Conservation (phyloP, 2,329 filamentous ascomycete species). For the Fonsecaea nubica region DNA sequence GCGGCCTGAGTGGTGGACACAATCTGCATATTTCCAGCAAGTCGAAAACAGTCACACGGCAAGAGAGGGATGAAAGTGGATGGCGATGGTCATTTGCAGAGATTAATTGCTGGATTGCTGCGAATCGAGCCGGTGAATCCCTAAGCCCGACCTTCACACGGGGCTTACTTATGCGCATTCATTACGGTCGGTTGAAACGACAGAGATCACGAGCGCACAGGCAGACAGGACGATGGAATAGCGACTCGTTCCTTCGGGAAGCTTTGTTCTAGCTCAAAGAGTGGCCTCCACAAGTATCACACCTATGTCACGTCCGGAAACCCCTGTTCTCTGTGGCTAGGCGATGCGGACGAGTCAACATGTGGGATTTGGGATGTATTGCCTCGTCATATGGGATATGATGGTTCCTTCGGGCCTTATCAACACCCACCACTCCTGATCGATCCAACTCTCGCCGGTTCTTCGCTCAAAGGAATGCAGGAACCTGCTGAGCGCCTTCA, state of each 20-base stretch:
- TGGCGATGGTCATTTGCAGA: background rate
- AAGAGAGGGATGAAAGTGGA: background rate
- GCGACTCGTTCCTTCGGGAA: background rate
- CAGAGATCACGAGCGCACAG: background rate
- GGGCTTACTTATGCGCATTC: background rate
- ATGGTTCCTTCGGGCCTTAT: background rate
- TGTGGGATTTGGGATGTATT: background rate
- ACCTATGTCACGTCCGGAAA: background rate
- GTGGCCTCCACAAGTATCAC: background rate
- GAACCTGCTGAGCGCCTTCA: conserved; percentile 58
- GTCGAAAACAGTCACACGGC: background rate
- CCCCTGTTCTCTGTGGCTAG: background rate
- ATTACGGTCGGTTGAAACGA: background rate
- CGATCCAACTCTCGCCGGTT: background rate
- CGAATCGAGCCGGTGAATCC: background rate
- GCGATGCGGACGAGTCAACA: background rate
- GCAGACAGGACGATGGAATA: background rate
- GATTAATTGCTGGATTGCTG: background rate
- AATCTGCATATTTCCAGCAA: background rate
- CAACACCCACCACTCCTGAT: background rate
- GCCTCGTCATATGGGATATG: background rate
- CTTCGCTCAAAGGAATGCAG: conserved; percentile 30
- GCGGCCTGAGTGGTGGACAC: background rate
- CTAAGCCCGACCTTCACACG: background rate
- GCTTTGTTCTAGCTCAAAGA: background rate